phyloP scores from a whole-genome alignment of 139 green algal genomes.

The Microglena sp. region DNA sequence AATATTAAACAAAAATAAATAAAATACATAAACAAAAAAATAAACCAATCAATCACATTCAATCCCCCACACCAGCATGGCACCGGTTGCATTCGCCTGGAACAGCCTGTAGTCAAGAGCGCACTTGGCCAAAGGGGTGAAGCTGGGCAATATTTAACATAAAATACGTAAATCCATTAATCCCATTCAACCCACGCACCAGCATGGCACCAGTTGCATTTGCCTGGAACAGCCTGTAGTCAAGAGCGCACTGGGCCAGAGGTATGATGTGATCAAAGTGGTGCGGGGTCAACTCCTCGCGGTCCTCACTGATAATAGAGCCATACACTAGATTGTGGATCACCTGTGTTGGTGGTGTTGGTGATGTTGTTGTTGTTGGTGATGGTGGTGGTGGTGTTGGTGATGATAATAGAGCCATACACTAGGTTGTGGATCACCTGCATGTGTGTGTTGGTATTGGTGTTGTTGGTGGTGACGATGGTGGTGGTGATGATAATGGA shows the following conservation, averaged over 20 bases:
- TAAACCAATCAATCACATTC: too few species aligned
- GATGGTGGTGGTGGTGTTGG: too few species aligned
- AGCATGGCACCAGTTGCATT: slow-evolving; percentile 23
- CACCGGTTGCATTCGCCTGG: slow-evolving; percentile 24
- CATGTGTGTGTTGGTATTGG: too few species aligned
- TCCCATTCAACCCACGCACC: too few species aligned
- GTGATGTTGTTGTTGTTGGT: too few species aligned
- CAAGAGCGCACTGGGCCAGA: slow-evolving; percentile 24
- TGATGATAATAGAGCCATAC: slow-evolving; percentile 22
- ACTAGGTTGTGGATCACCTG: slow-evolving; percentile 23
- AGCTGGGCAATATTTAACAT: too few species aligned
- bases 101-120: slow-evolving; percentile 31
- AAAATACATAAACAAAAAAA: too few species aligned
- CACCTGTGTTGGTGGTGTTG: too few species aligned
- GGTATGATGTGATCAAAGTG: slow-evolving; percentile 33
- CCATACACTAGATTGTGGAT: slow-evolving; percentile 26
- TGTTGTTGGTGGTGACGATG: too few species aligned
- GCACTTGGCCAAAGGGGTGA: slow-evolving; percentile 20
- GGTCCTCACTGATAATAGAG: slow-evolving; percentile 26
- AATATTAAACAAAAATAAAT: too few species aligned
- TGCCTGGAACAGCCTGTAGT: slow-evolving; percentile 35
- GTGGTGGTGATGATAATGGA: too few species aligned
- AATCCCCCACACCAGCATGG: slow-evolving; percentile 17
- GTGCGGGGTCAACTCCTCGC: slow-evolving; percentile 29
- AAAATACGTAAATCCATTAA: too few species aligned